Percentiles rank a stretch among this genome's conserved stretches.
phyloP scores from a whole-genome alignment of 768 basidiomycete species.

The Hygrophorus pudorinus region DNA sequence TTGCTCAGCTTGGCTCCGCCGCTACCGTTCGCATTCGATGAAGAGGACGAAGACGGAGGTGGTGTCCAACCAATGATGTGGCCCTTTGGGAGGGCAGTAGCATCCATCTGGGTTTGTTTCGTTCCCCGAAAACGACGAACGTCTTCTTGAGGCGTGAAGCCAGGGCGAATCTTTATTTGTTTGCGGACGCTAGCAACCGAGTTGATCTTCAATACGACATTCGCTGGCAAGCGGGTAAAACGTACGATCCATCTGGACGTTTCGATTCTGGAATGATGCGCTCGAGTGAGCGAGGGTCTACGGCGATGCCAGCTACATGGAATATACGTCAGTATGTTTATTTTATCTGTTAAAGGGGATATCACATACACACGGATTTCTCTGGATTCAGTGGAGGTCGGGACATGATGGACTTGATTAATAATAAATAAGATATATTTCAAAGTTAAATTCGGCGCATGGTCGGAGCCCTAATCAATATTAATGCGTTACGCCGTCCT shows the following conservation, averaged over 20 bases:
- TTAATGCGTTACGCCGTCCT: conserved; percentile 83
- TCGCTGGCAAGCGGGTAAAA: conserved; percentile 11
- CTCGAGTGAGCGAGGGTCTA: conserved; percentile 80
- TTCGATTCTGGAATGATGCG: conserved; percentile 81
- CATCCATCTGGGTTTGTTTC: conserved; percentile 65
- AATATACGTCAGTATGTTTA: too few species aligned
- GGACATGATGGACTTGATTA: conserved; percentile 40
- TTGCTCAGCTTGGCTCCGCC: conserved; percentile 47
- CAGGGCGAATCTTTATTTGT: conserved; percentile 81
- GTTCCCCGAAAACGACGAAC: conserved; percentile 76
- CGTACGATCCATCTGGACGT: conserved; percentile 81
- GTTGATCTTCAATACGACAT: conserved; percentile 5
- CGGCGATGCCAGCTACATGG: conserved; percentile 62
- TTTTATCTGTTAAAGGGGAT: too few species aligned
- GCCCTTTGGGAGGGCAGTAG: conserved; percentile 57
- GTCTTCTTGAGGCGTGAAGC: conserved; percentile 93
- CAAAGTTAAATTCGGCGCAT: not conserved
- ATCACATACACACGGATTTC: conserved; percentile 27
- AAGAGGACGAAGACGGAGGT: conserved; percentile 37
- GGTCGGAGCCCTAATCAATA: conserved; percentile 1
- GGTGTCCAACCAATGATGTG: conserved; percentile 77
- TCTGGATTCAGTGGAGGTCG: conserved; percentile 67
- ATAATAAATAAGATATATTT: conserved; percentile 1
- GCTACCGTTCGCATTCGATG: conserved; percentile 26
- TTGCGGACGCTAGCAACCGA: conserved; percentile 58